Evolutionary conservation across 306 rosid species (phyloP), one percentile per base, ranked within the genome.

Genomic region (Hippophae rhamnoides): DNA sequence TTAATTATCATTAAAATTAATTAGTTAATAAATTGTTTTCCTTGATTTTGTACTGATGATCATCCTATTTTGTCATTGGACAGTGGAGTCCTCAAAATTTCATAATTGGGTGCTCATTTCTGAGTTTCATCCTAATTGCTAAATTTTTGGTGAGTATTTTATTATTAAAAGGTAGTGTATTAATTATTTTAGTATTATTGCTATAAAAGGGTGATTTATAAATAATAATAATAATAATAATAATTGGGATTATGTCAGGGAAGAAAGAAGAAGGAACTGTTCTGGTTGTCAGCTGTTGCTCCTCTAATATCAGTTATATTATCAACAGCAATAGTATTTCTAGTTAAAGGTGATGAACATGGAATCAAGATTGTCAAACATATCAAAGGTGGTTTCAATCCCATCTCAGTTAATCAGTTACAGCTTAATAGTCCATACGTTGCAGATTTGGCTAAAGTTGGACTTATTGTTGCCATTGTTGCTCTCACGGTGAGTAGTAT

Each of bases 301-400:
- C 95, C 98, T 67, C 83, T 92, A 2, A 10, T 80, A 3, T 85
- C 86, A 0, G 88, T 92, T 31, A 62, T 85, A 56, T 1, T 83
- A 8, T 83, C 98, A 13, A 92, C 98, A 1, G 61, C 83, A 0
- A 7, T 73, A 43, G 98, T 92, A 12, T 92, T 43, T 68, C 60
- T 85, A 26, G 77, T 83, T 42, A 60, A 73, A 46, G 96, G 86
- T 0, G 97, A 90, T 65, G 74, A 69, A 46, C 62, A 72, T 46
- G 97, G 97, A 8, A 79, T 90, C 7, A 80, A 77, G 46, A 90
- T 90, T 52, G 88, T 90, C 53, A 86, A 82, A 75, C 94, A 79
- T 64, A 72, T 90, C 23, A 82, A 79, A 72, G 84, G 81, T 6
- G 97, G 97, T 54, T 23, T 90, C 6, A 86, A 90, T 52, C 97